A percentile compares a stretch with the other conserved stretches of the same genome.
Evolutionary conservation across 2,329 filamentous ascomycete species (phyloP).

Genomic region (Nothophoma quercina): DNA sequence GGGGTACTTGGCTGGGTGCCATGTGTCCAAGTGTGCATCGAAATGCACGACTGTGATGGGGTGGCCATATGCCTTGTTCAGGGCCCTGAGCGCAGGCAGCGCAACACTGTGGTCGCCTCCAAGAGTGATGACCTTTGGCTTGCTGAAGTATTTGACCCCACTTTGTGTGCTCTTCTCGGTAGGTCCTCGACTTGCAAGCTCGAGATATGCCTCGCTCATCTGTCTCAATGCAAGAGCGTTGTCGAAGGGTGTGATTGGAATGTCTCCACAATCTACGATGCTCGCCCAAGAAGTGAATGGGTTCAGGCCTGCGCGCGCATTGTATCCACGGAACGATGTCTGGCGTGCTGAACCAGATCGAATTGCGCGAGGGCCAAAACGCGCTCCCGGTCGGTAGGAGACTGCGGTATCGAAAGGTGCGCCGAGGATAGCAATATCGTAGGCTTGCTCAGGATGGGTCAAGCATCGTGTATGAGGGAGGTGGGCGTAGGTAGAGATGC

Average conservation of each 20-base stretch:
- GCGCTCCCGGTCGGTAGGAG: conserved; percentile 56
- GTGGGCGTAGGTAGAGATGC: conserved; percentile 67
- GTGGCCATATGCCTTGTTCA: conserved; percentile 55
- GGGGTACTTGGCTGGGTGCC: conserved; percentile 83
- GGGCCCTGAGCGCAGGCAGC: conserved; percentile 58
- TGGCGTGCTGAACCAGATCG: conserved; percentile 83
- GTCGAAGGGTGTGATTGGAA: conserved; percentile 86
- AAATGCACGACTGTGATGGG: conserved; percentile 60
- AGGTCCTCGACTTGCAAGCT: conserved; percentile 64
- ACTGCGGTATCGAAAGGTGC: conserved; percentile 61
- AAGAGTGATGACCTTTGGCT: conserved; percentile 57
- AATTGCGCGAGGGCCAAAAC: conserved; percentile 89
- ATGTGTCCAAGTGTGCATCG: conserved; percentile 78
- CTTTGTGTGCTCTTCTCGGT: conserved; percentile 49
- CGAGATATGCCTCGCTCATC: conserved; percentile 81
- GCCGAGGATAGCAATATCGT: conserved; percentile 59
- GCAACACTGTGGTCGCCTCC: conserved; percentile 61
- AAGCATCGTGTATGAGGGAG: conserved; percentile 58
- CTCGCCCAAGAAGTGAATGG: conserved; percentile 81
- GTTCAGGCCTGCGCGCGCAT: conserved; percentile 81
- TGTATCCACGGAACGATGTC: conserved; percentile 80
- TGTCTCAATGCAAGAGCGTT: conserved; percentile 81
- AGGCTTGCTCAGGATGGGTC: conserved; percentile 53
- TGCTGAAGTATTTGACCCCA: conserved; percentile 51
- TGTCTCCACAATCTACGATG: conserved; percentile 89